Evolutionary conservation across 31 red algal genomes (phyloP), one percentile per base, ranked within the genome.

Genomic region (Asparagopsis taxiformis): DNA sequence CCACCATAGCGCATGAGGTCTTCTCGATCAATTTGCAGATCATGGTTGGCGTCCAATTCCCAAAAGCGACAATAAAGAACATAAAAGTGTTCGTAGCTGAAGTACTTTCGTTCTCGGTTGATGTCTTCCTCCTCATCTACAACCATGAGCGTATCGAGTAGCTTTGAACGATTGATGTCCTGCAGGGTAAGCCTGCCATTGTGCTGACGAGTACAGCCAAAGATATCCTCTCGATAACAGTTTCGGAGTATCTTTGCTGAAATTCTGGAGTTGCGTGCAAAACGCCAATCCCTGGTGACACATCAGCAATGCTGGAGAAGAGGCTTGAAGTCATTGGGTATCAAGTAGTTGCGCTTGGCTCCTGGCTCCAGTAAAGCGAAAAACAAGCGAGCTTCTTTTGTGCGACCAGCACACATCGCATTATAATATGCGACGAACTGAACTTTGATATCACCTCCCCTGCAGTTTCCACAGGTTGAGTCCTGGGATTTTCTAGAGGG

Each of bases 41-140:
- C n/a, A n/a, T n/a, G n/a, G n/a, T n/a, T n/a, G n/a, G n/a, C n/a
- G n/a, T n/a, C n/a, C n/a, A n/a, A n/a, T n/a, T n/a, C n/a, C n/a
- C n/a, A n/a, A n/a, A n/a, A n/a, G n/a, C n/a, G n/a, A n/a, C n/a
- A n/a, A n/a, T n/a, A n/a, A n/a, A n/a, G n/a, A n/a, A n/a, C n/a
- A n/a, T n/a, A n/a, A n/a, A n/a, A n/a, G n/a, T n/a, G n/a, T n/a
- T n/a, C n/a, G n/a, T n/a, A n/a, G n/a, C n/a, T n/a, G n/a, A n/a
- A n/a, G n/a, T n/a, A n/a, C n/a, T n/a, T n/a, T n/a, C n/a, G n/a
- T n/a, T n/a, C n/a, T n/a, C n/a, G n/a, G n/a, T n/a, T n/a, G n/a
- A n/a, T n/a, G n/a, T n/a, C n/a, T n/a, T n/a, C n/a, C n/a, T 99
- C 87, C 65, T 93, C 89, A 51, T 99, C 92, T 1, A 99, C 84